Evolutionary conservation across 2,329 filamentous ascomycete species (phyloP), one percentile per base, ranked within the genome.

Genomic region (Knoxdaviesia proteae): DNA sequence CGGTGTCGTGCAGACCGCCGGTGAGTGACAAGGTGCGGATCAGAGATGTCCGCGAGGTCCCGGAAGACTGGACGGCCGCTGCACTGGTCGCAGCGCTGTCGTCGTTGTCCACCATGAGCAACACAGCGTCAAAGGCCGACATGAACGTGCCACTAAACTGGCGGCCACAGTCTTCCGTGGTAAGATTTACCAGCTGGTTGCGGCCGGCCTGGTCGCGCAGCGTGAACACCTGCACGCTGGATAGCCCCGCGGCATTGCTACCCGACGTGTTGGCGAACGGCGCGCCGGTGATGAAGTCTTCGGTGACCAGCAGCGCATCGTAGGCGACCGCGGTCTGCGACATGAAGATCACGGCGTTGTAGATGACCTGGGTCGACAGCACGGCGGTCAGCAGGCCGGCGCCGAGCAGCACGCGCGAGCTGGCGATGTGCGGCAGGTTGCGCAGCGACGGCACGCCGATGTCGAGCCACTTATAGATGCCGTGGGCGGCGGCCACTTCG

Each of bases 381-480:
- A 66, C 65, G 44, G 58, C 51, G 31, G 61, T 41, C 39, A 70
- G 51, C 34, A 67, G 49, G 36, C 60, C 46, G 34, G 53, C 50
- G 35, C 61, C 61, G 43, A 69, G 44, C 9, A 58, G 38, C 29
- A 58, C 56, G 44, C 66, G 55, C 9, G 56, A 53, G n/a, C 51
- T 52, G 10, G 62, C 61, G 42, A 71, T 62, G 42, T 60, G 52
- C 8, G 48, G 43, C 3, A 70, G 52, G 48, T 73, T 73, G 40
- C 67, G 60, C 32, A 70, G 41, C 7, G 68, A 70, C 6, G 68
- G 64, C 11, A 71, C 58, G 6, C 69, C 69, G 32, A 73, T 65
- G 46, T 73, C 67, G 41, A 73, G 52, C 68, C 67, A 71, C 38
- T 51, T 55, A 48, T 56, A 58, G 34, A 53, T 55, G 7, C 53